Percentiles rank a stretch among this genome's conserved stretches.
Evolutionary conservation across 495 filamentous ascomycete genomes (phyloP).

Genomic region (Geoglossum glabrum): DNA sequence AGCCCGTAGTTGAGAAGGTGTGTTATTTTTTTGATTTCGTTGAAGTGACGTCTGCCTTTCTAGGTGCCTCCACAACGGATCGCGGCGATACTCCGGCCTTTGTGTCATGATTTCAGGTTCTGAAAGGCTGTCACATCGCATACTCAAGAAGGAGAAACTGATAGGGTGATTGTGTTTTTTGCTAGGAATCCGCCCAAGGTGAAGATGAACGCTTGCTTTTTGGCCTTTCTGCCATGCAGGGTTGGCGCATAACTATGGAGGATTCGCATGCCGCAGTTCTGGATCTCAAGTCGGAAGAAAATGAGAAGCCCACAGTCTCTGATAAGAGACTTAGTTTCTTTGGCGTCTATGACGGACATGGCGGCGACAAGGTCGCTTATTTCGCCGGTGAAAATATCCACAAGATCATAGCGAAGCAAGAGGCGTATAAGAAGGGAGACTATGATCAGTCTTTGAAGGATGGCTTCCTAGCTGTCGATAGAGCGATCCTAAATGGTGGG

Average conservation of each 20-base stretch:
- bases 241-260: constrained; percentile 99
- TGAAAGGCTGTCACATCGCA: background rate
- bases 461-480: constrained; percentile 87
- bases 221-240: constrained; percentile 96
- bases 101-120: background rate
- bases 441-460: constrained; percentile 94
- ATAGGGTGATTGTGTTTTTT: background rate
- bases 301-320: constrained; percentile 37
- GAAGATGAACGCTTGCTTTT: constrained; percentile 83
- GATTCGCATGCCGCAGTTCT: constrained; percentile 81
- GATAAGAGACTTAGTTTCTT: constrained; percentile 80
- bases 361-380: constrained; percentile 84
- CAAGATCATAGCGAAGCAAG: constrained; percentile 83
- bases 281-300: constrained; percentile 53
- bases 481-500: constrained; percentile 85
- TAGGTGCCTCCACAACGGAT: background rate
- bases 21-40: constrained; percentile 16
- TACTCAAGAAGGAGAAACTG: background rate
- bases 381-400: constrained; percentile 88
- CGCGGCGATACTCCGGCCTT: background rate
- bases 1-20: constrained; percentile 98
- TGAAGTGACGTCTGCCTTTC: background rate
- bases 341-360: constrained; percentile 94
- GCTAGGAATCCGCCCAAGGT: constrained; percentile 64
- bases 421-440: constrained; percentile 74